Evolutionary conservation across 768 basidiomycete species (phyloP), one percentile per base, ranked within the genome.

Genomic region (Boletus coccyginus): DNA sequence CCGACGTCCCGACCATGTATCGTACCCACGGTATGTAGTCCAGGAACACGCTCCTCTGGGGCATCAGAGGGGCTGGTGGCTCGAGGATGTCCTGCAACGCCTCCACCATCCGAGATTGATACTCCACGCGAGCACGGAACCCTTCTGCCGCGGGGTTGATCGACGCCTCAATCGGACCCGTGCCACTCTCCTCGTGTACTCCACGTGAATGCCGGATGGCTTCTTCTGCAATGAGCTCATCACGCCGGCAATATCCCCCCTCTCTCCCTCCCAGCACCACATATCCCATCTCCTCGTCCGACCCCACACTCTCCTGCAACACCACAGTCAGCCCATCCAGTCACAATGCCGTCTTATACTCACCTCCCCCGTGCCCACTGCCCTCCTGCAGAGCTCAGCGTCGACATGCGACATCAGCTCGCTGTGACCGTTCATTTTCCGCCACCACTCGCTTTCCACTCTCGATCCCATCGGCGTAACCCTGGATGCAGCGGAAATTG

Each of bases 1-100:
- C 93, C 38, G 73, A 78, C 29, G 55, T 21, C 21, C 21, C 70
- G 40, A 89, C 83, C 68, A 95, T 88, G 56, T 73, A 65, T 56
- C 86, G 76, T 47, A 92, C 74, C 71, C 79, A 81, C 33, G 92
- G 87, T 61, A 82, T 73, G 71, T 91, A 89, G 46, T 95, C 90
- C 65, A 86, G 68, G 63, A 81, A 78, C 56, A 88, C 70, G 39
- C 73, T 72, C 19, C 66, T 64, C 46, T 79, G 74, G 13, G 80
- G 77, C 65, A 81, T 72, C 42, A 77, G 57, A 52, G 79, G 72
- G 31, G 72, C 67, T 19, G 74, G 68, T 51, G 73, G 66, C 17
- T 77, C 76, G 59, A 85, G 74, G 42, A 83, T 63, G 56, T 76
- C 75, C 55, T 76, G 73, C 62, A 90, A 70, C 64, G 80, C 78